Evolutionary conservation across 2,329 filamentous ascomycete species (phyloP).

Genomic region (Aspergillus ruber): DNA sequence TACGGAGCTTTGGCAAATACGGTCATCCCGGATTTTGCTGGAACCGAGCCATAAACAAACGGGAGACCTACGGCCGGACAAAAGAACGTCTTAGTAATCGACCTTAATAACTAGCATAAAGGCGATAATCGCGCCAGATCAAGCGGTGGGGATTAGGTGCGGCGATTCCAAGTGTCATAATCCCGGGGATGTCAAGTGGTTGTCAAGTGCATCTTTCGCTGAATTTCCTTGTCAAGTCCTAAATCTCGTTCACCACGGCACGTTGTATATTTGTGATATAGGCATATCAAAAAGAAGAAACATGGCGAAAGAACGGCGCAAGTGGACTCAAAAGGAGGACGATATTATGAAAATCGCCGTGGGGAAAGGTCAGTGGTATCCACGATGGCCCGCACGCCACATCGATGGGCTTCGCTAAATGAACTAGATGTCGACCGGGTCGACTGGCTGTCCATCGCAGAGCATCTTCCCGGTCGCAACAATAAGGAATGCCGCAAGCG

Average conservation of each 20-base stretch:
- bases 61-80: background rate
- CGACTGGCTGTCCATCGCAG: slow-evolving; percentile 6
- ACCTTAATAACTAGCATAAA: background rate
- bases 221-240: background rate
- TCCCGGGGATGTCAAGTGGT: no score
- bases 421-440: background rate
- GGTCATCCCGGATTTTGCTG: no score
- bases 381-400: background rate
- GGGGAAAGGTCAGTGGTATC: background rate
- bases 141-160: background rate
- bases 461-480: slow-evolving; percentile 4
- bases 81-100: background rate
- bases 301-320: background rate
- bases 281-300: background rate
- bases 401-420: background rate
- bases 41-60: background rate
- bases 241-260: background rate
- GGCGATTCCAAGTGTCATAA: background rate
- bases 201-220: background rate
- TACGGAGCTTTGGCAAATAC: background rate
- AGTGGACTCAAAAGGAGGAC: background rate
- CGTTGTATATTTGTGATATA: background rate
- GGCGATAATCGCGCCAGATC: background rate
- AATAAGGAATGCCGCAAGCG: slow-evolving; percentile 9
- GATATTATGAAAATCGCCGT: background rate